These are phyloP conservation scores for Cladosporium cucumerinum DNA, from an alignment of 2,329 filamentous ascomycete species.

Conservation along the genomic window DNA sequence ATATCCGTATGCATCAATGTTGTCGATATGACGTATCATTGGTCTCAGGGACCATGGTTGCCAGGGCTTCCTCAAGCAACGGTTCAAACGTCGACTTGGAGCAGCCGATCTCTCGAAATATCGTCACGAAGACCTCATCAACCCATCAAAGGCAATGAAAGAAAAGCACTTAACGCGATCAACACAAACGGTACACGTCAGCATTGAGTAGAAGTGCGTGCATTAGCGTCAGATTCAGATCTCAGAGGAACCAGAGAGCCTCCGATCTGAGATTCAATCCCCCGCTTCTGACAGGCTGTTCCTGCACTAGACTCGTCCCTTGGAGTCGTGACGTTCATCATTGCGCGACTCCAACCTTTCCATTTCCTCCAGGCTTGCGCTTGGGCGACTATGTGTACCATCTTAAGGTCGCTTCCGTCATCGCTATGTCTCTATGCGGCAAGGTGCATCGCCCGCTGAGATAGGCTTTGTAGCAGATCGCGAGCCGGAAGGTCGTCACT, in stretches of 20 bases:
- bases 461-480: background rate
- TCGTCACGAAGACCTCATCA: constrained; percentile 15
- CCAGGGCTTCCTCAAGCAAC: background rate
- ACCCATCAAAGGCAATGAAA: background rate
- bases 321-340: constrained; percentile 16
- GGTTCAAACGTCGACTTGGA: background rate
- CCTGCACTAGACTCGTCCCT: background rate
- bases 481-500: background rate
- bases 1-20: background rate
- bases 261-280: background rate
- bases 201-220: constrained; percentile 1
- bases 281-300: constrained; percentile 9
- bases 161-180: constrained; percentile 2
- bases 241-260: background rate
- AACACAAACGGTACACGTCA: constrained; percentile 11
- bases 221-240: constrained; percentile 15
- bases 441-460: background rate
- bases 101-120: background rate
- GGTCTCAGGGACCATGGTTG: background rate
- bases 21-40: background rate
- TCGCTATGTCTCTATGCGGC: background rate
- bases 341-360: background rate
- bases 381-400: background rate
- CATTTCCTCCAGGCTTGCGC: background rate
- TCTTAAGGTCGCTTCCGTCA: background rate